Evolutionary conservation across 345 rosid genomes (phyloP).

Genomic region (Citrus australasica): DNA sequence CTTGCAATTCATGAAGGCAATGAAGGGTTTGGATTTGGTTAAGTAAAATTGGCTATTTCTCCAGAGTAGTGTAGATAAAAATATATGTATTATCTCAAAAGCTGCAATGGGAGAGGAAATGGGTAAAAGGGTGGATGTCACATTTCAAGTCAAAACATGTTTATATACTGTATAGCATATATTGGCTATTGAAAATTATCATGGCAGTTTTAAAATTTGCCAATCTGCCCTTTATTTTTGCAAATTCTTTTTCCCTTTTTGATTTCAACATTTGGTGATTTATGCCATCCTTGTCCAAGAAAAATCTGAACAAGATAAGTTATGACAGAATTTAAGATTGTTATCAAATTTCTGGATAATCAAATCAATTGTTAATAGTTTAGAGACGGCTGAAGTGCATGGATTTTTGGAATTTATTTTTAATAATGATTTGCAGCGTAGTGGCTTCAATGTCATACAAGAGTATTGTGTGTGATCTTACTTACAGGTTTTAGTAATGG

Average conservation of each 20-base stretch:
- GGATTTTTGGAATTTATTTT: not conserved
- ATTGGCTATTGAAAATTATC: constrained; percentile 38
- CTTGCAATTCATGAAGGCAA: constrained; percentile 96
- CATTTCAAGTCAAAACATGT: constrained; percentile 29
- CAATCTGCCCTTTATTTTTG: constrained; percentile 5
- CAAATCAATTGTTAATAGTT: not conserved
- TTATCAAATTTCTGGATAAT: too few species aligned
- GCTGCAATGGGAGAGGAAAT: constrained; percentile 12
- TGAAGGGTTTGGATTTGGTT: constrained; percentile 97
- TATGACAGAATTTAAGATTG: not conserved
- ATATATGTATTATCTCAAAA: constrained; percentile 8
- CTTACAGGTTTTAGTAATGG: too few species aligned
- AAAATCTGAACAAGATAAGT: not conserved
- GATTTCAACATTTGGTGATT: not conserved
- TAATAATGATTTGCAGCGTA: not conserved
- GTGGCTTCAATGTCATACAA: not conserved
- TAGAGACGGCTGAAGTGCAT: not conserved
- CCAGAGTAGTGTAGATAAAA: constrained; percentile 33
- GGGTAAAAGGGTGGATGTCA: constrained; percentile 19
- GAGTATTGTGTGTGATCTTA: too few species aligned
- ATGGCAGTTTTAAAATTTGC: constrained; percentile 47
- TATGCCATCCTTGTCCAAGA: not conserved
- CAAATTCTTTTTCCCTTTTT: not conserved
- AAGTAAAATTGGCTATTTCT: not conserved
- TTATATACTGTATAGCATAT: constrained; percentile 51